Evolutionary conservation across 768 basidiomycete genomes (phyloP), one percentile per base, ranked within the genome.

Genomic region (Leccinum boreale): DNA sequence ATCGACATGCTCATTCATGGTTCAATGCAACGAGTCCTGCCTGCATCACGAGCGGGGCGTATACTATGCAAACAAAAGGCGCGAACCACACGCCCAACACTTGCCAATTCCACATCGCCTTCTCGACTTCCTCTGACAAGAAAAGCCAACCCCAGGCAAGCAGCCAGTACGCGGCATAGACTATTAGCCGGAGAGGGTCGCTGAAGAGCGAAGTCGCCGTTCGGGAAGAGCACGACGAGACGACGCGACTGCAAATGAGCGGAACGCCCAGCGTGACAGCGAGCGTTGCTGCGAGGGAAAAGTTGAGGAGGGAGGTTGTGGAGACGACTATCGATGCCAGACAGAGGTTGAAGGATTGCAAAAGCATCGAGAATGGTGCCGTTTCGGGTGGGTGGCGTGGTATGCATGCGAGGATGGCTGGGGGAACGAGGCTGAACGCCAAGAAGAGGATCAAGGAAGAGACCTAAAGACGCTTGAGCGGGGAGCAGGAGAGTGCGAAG

Each of bases 241-340:
- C 12, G 78, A 73, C 12, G 78, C 72, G 69, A 14, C 80, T 72
- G 4, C 77, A 75, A 12, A 79, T 74, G n/a, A 93, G 78, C 1
- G 92, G 89, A 10, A 87, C 44, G 8, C 86, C 85, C 17, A 93
- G 78, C 9, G 83, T 64, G 26, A 89, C 68, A 0, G 89, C 83
- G 17, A 96, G 78, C 21, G 79, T 68, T 21, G 87, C 85, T 0
- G 95, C 91, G 19, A 98, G 85, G 8, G 92, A 93, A 73, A 96
- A 96, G 72, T 98, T 97, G 70, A 97, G 84, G 58, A 97, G 86
- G 15, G 92, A 88, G 28, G 85, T 86, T 36, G 92, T 84, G 12
- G 86, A 94, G 60, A 97, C 89, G 51, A 94, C 81, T 1, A 90
- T 89, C 3, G 96, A 96, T 23, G 92, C 83, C 48, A 90, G 73